Evolutionary conservation across 768 basidiomycete species (phyloP), one percentile per base, ranked within the genome.

Genomic region (Gelatoporia subvermispora): DNA sequence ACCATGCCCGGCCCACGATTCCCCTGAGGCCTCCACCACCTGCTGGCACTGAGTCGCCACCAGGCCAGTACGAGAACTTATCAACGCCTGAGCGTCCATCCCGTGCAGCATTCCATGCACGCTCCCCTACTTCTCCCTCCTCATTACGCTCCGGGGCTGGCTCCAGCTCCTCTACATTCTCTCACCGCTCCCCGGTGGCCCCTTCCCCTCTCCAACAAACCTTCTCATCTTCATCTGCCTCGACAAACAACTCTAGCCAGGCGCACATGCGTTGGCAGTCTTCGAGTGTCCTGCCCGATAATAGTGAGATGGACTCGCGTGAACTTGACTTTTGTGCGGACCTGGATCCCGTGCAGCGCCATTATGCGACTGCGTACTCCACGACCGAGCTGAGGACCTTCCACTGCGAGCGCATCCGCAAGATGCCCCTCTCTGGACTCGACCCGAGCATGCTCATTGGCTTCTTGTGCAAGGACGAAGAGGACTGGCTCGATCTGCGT

Each of bases 401-500:
- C 72, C 96, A 98, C 66, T 93, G 93, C 64, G 96, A 99, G n/a
- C 82, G 86, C 16, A 86, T 98, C 35, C 76, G 92, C 62, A 97
- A 95, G 79, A 95, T 98, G 89, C 86, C 86, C 0, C 67, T 98
- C 31, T 80, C 82, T 35, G 88, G 86, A 23, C 70, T 99, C 47
- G 96, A 98, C 65, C 96, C 95, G 20, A 96, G 93, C 58, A 97
- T 99, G 96, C 72, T 99, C 7, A 77, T 98, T 50, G 94, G 94
- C 10, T 98, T 99, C 63, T 61, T 97, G 55, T 85, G 86, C 63
- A 79, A 78, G 58, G 82, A 89, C 60, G 86, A 91, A 67, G 71
- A 62, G 16, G 95, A 98, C 46, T 98, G 92, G 88, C 65, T 74
- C 15, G 92, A 97, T 67, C 78, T 97, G 47, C 75, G 81, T 53